phyloP scores from a whole-genome alignment of 2,329 filamentous ascomycete species.

The Talaromyces islandicus region DNA sequence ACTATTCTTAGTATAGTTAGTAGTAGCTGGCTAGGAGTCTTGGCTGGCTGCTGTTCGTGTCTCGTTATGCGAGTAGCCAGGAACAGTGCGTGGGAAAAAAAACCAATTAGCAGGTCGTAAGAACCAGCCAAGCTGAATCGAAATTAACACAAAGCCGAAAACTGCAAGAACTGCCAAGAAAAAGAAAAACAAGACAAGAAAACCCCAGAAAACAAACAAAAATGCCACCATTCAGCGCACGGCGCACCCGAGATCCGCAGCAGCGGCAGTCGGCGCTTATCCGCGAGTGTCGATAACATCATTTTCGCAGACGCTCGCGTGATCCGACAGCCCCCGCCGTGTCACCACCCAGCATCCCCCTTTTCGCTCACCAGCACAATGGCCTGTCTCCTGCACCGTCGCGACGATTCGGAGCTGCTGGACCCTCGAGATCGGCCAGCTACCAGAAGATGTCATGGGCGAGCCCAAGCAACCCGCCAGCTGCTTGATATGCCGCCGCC shows the following conservation, averaged over 20 bases:
- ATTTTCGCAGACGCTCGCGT: not conserved
- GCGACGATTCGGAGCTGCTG: not conserved
- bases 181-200: too few species aligned
- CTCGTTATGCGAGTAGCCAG: not conserved
- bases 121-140: not conserved
- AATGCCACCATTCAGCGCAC: not conserved
- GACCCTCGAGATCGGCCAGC: not conserved
- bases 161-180: too few species aligned
- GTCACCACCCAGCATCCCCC: not conserved
- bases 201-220: not conserved
- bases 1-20: not conserved
- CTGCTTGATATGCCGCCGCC: constrained; percentile 5
- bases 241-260: not conserved
- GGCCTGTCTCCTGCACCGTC: not conserved
- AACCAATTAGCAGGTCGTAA: not conserved
- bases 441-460: constrained; percentile 2
- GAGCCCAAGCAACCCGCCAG: not conserved
- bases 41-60: not conserved
- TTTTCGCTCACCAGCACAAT: not conserved
- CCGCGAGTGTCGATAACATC: not conserved
- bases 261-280: not conserved
- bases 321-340: not conserved
- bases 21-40: not conserved
- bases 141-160: not conserved
- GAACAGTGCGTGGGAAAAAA: not conserved